These are phyloP conservation scores for Wickerhamomyces rabaulensis DNA, from an alignment of 805 yeast genomes.

Conservation along the genomic window DNA sequence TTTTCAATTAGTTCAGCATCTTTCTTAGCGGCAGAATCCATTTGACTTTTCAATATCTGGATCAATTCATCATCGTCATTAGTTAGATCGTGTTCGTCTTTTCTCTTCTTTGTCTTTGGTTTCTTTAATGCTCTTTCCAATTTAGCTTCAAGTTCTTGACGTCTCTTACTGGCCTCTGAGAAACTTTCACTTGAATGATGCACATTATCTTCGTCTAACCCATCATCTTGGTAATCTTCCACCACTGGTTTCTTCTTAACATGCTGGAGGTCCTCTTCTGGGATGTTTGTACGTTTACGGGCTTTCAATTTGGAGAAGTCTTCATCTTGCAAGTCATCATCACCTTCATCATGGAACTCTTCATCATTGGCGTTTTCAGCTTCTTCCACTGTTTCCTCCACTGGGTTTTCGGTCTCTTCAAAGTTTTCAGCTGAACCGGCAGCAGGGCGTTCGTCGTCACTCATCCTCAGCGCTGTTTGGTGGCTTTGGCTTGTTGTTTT, in stretches of 20 bases:
- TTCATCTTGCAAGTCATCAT: constrained; percentile 24
- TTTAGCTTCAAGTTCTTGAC: constrained; percentile 75
- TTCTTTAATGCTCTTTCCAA: constrained; percentile 73
- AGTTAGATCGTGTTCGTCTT: constrained; percentile 91
- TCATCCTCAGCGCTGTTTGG: background rate
- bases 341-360: constrained; percentile 5
- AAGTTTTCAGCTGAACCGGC: background rate
- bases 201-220: constrained; percentile 24
- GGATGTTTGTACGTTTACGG: constrained; percentile 15
- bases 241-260: constrained; percentile 1
- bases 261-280: constrained; percentile 6
- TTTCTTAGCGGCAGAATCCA: constrained; percentile 82
- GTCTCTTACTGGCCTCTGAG: constrained; percentile 38
- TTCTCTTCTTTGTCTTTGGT: constrained; percentile 54
- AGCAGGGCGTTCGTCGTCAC: background rate
- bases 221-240: constrained; percentile 2
- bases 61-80: constrained; percentile 92
- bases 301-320: constrained; percentile 17
- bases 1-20: constrained; percentile 52
- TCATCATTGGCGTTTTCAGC: constrained; percentile 1
- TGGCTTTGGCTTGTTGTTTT: background rate
- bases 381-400: constrained; percentile 12
- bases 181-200: constrained; percentile 10
- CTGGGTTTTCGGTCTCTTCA: background rate
- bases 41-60: constrained; percentile 72